Evolutionary conservation across 202 grass and related monocot genomes (phyloP).

Genomic region (Dendrocalamus latiflorus): DNA sequence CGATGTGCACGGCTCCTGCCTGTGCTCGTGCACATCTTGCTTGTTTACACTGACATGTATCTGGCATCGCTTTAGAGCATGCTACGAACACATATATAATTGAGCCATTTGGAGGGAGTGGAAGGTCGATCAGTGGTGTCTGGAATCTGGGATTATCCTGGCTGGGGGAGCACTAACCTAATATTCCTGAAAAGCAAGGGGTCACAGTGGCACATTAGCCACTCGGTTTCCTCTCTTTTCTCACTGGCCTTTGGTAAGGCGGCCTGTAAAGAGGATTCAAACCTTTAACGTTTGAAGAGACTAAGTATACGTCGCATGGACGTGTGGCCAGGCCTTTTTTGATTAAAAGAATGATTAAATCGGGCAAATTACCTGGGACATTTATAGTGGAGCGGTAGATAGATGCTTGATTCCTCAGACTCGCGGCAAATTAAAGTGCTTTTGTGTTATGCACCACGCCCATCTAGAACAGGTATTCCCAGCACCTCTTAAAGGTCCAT

Average conservation of each 20-base stretch:
- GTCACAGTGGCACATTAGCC: neutral
- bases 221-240: constrained; percentile 16
- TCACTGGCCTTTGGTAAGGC: neutral
- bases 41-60: constrained; percentile 15
- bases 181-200: neutral
- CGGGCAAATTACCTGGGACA: neutral
- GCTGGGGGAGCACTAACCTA: neutral
- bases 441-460: neutral
- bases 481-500: neutral
- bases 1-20: neutral
- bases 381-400: neutral
- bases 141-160: constrained; percentile 14
- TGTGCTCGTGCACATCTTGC: neutral
- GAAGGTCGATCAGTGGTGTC: constrained; percentile 2
- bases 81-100: constrained; percentile 6
- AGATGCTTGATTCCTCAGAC: neutral
- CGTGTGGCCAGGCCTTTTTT: constrained; percentile 1
- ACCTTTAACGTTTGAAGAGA: neutral
- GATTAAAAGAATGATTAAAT: neutral
- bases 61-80: constrained; percentile 16
- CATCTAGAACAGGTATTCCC: neutral
- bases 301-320: neutral
- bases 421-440: neutral
- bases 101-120: neutral
- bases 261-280: constrained; percentile 8